Conservation (phyloP, 257 asterid genomes). For the Solanum stenotomum region DNA sequence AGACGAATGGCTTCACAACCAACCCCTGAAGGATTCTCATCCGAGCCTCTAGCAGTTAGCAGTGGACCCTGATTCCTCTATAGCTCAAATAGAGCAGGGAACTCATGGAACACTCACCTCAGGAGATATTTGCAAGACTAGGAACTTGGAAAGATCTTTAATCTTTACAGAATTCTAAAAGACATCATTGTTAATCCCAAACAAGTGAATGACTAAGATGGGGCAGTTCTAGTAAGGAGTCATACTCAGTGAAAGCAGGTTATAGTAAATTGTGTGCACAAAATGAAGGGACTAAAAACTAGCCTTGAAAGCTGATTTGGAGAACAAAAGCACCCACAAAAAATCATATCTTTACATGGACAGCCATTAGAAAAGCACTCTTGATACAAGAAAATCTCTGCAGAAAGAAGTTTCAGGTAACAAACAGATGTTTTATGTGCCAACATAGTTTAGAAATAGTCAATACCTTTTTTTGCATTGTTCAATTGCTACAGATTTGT, state of each 20-base stretch:
- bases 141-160: neutral
- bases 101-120: neutral
- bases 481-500: neutral
- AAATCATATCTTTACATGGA: neutral
- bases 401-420: neutral
- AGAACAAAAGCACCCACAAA: neutral
- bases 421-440: neutral
- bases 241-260: neutral
- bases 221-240: neutral
- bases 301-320: neutral
- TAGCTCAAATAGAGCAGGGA: neutral
- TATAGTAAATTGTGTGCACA: neutral
- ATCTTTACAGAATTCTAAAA: neutral
- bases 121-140: neutral
- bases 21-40: neutral
- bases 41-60: neutral
- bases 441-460: neutral
- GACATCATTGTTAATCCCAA: neutral
- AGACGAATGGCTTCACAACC: neutral
- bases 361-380: neutral
- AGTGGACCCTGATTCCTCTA: neutral
- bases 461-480: neutral
- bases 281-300: neutral
- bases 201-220: neutral
- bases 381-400: neutral